Conservation (phyloP, 305 asterid genomes). For the Vinca major region DNA sequence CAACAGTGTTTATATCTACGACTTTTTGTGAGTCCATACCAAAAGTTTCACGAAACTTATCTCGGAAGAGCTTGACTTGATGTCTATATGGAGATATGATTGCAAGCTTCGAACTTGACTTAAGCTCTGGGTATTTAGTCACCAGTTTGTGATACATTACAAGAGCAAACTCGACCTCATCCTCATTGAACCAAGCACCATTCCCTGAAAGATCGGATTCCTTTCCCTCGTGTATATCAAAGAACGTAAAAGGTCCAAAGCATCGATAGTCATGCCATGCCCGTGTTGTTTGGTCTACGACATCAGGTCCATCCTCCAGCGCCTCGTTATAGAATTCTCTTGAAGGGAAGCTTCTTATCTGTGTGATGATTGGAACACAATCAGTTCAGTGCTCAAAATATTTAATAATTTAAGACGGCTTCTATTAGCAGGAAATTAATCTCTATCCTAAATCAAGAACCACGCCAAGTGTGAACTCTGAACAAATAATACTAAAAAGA, state of each 20-base stretch:
- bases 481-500: slow-evolving; percentile 6
- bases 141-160: slow-evolving; percentile 61
- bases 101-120: slow-evolving; percentile 70
- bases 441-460: neutral
- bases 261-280: slow-evolving; percentile 74
- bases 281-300: slow-evolving; percentile 56
- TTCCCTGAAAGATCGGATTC: slow-evolving; percentile 73
- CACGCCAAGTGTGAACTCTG: neutral
- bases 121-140: slow-evolving; percentile 77
- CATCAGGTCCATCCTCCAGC: slow-evolving; percentile 82
- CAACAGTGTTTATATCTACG: slow-evolving; percentile 91
- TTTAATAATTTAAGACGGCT: neutral
- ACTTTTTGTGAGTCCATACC: slow-evolving; percentile 71
- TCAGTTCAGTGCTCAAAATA: slow-evolving; percentile 5
- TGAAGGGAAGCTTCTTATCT: slow-evolving; percentile 97
- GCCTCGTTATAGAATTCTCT: slow-evolving; percentile 76
- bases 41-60: slow-evolving; percentile 52
- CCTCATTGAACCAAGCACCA: slow-evolving; percentile 77
- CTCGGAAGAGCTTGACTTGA: slow-evolving; percentile 79
- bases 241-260: slow-evolving; percentile 97
- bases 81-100: slow-evolving; percentile 80
- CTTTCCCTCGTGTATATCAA: slow-evolving; percentile 72
- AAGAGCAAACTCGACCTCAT: slow-evolving; percentile 87
- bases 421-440: neutral
- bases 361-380: slow-evolving; percentile 18